These are phyloP conservation scores for Neostapfia colusana DNA, from an alignment of 176 grass and related monocot genomes.

Conservation along the genomic window DNA sequence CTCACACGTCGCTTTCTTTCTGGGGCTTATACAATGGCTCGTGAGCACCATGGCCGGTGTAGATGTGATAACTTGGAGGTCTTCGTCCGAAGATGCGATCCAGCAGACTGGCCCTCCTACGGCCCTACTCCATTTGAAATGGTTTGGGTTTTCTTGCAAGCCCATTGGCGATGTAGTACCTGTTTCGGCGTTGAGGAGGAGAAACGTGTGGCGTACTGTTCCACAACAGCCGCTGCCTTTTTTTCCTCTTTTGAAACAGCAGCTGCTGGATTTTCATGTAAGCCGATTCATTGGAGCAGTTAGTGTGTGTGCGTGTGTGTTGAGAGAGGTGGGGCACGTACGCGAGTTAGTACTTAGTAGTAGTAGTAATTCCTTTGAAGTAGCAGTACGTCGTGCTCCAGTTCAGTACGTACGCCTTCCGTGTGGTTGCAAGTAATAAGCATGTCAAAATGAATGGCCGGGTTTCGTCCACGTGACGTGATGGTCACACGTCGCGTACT, in stretches of 20 bases:
- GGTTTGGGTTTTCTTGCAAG: not conserved
- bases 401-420: conserved; percentile 19
- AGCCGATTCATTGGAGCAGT: not conserved
- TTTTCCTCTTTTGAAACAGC: too few relatives aligned
- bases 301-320: too few relatives aligned
- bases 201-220: not conserved
- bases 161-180: not conserved
- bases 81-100: not conserved
- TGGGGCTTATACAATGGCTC: not conserved
- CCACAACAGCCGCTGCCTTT: not conserved
- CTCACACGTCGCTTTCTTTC: not conserved
- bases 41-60: not conserved
- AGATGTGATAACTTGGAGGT: conserved; percentile 16
- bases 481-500: not conserved
- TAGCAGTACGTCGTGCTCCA: not conserved
- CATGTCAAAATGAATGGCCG: conserved; percentile 35
- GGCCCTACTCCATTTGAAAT: conserved; percentile 7
- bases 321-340: conserved; percentile 24
- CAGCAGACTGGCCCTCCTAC: not conserved
- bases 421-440: conserved; percentile 39
- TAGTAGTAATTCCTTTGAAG: conserved; percentile 16
- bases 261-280: not conserved
- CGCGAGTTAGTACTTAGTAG: too few relatives aligned
- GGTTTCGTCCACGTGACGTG: conserved; percentile 39
- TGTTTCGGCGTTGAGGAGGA: not conserved